A percentile compares a stretch with the other conserved stretches of the same genome.
Evolutionary conservation across 768 basidiomycete species (phyloP).

Genomic region (Amanita muscaria): DNA sequence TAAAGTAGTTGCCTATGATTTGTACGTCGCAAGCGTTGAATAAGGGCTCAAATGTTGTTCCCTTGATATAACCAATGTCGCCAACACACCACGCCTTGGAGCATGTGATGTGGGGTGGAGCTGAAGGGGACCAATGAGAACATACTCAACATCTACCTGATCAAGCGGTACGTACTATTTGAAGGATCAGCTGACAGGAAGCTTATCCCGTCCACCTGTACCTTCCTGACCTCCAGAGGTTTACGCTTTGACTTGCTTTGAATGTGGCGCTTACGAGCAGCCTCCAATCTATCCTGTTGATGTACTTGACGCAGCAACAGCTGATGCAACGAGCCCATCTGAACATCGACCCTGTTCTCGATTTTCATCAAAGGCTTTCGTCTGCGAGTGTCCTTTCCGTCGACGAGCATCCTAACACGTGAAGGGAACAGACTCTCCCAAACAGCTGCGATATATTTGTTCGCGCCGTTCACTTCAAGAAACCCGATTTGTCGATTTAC

Average conservation of each 20-base stretch:
- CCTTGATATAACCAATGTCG: slow-evolving; percentile 1
- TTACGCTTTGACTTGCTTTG: too few relatives aligned
- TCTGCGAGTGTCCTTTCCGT: not conserved
- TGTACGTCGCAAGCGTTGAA: not conserved
- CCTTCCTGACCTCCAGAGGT: too few relatives aligned
- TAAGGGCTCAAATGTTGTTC: not conserved
- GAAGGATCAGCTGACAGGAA: too few relatives aligned
- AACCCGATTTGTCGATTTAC: not conserved
- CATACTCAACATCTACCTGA: not conserved
- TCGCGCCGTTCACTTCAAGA: slow-evolving; percentile 3
- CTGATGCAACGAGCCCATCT: not conserved
- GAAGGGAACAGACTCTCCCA: slow-evolving; percentile 5
- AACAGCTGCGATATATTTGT: slow-evolving; percentile 1
- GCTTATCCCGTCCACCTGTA: too few relatives aligned
- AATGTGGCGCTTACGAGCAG: not conserved
- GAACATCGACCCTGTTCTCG: not conserved
- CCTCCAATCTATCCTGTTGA: not conserved
- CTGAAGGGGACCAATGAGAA: not conserved
- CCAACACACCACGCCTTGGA: not conserved
- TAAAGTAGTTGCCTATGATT: not conserved
- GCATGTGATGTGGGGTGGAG: not conserved
- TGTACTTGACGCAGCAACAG: not conserved
- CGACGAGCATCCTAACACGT: not conserved
- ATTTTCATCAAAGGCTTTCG: not conserved
- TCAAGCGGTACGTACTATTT: not conserved